A percentile compares a stretch with the other conserved stretches of the same genome.
phyloP scores from a whole-genome alignment of 2,329 filamentous ascomycete genomes.

The Hypocrella siamensis region DNA sequence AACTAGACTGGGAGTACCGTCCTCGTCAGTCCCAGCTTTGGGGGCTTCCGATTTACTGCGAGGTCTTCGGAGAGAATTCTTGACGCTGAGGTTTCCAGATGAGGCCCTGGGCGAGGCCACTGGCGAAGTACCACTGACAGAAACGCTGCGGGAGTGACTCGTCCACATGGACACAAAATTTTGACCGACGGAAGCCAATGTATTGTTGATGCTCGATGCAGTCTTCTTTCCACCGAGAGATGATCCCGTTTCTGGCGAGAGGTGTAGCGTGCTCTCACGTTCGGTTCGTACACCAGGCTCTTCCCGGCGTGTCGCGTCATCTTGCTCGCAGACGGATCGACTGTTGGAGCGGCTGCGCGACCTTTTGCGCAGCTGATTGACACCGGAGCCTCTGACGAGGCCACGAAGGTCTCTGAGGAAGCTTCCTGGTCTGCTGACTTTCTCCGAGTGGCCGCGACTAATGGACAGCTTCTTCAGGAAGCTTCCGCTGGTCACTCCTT shows the following conservation, averaged over 20 bases:
- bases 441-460: constrained; percentile 23
- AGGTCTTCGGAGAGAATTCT: constrained; percentile 33
- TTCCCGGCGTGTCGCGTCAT: constrained; percentile 11
- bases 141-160: constrained; percentile 41
- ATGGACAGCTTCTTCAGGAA: constrained; percentile 48
- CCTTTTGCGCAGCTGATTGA: constrained; percentile 27
- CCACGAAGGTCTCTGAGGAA: constrained; percentile 33
- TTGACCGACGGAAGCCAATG: constrained; percentile 38
- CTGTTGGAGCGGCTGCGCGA: constrained; percentile 17
- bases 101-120: constrained; percentile 37
- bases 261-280: constrained; percentile 25
- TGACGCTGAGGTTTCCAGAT: constrained; percentile 24
- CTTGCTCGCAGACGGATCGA: constrained; percentile 10
- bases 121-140: constrained; percentile 36
- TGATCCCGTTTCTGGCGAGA: constrained; percentile 34
- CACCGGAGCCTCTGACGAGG: constrained; percentile 34
- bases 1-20: constrained; percentile 24
- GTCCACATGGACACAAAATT: constrained; percentile 39
- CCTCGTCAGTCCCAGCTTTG: constrained; percentile 16
- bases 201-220: constrained; percentile 42
- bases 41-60: constrained; percentile 39
- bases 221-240: constrained; percentile 36
- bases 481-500: constrained; percentile 42
- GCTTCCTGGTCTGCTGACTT: constrained; percentile 28
- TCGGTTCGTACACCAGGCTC: constrained; percentile 18